Evolutionary conservation across 768 basidiomycete genomes (phyloP), one percentile per base, ranked within the genome.

Genomic region (Hypholoma sublateritium): DNA sequence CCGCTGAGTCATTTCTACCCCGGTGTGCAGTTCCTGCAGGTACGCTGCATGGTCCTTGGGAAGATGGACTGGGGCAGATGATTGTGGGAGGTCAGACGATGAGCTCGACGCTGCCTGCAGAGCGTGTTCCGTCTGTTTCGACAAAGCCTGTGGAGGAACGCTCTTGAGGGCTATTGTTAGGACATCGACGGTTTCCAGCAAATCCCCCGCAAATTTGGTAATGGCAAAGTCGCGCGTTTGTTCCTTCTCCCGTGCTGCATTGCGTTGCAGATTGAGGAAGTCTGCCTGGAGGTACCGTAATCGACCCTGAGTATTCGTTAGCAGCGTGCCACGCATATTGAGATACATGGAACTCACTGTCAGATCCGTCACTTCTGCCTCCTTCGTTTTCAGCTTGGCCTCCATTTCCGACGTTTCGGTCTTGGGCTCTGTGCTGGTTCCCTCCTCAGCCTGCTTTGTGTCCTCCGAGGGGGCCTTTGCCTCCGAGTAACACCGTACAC

Each of bases 191-290:
- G 91, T 93, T 63, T 93, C 89, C 45, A 95, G 84, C 53, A 95
- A 81, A 76, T 94, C 91, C n/a, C 78, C 76, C 9, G 97, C 96
- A 70, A 99, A 98, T 36, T 85, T 85, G 46, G 89, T 81, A 69
- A 99, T 95, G 57, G 95, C 95, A 74, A 89, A 98, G 72, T 97
- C 93, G 57, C 87, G 86, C 32, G 93, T 91, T 71, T 95, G 92
- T 68, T 91, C 87, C 77, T 91, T 93, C 75, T 98, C 97, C 58
- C 90, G 83, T 25, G 88, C 87, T 53, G 94, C 83, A 66, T 95
- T 93, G 54, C 95, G 90, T 69, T 95, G 94, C 43, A 97, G 80
- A 72, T 98, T 99, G 43, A 96, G 76, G 74, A 94, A 95, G 76
- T 99, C 97, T 65, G 97, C 97, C 69, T 95, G 89, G 56, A 92